Base-by-base conservation (phyloP, 805 yeast species). In the Myxozyma neotropica region DNA sequence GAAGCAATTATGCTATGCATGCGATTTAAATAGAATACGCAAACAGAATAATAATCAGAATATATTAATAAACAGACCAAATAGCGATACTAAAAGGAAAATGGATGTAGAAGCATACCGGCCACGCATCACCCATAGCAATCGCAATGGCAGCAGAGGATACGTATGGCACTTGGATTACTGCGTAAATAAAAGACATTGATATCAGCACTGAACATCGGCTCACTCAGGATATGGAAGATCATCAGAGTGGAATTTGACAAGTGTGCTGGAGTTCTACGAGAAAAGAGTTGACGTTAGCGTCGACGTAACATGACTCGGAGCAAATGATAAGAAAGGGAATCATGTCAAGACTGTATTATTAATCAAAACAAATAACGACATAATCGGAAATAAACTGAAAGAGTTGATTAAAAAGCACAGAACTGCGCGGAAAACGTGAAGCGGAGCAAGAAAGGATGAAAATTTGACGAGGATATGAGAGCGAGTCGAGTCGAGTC, bases 241-340 rank as follows among this genome's bases (percentile, higher is more conserved):
- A 33, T 17, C 43, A n/a, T 13, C 43, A 50, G 31, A 49, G 62
- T 61, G 65, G 65, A 61, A 61, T 61, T 61, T 61, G 65, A 61
- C 65, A 61, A 53, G 65, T 51, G 65, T 61, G 65, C 65, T 59
- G n/a, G n/a, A n/a, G n/a, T n/a, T n/a, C n/a, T n/a, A n/a, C n/a
- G n/a, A n/a, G n/a, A n/a, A n/a, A n/a, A n/a, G n/a, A n/a, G n/a
- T n/a, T n/a, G n/a, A n/a, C n/a, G n/a, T 29, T 29, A 6, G 33
- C 10, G 10, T 7, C 10, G 33, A 29, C 6, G 6, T 10, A 10
- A 10, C 10, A 29, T 29, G 10, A 29, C 6, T 29, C 33, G 33
- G 33, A 29, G 10, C 33, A 29, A 29, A 29, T 29, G 33, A 29
- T 7, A 7, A 10, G 10, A 29, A 7, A 7, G 6, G 10, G 10